A percentile compares a stretch with the other conserved stretches of the same genome.
phyloP scores from a whole-genome alignment of 176 grass and related monocot species.

The Panicum miliaceum region DNA sequence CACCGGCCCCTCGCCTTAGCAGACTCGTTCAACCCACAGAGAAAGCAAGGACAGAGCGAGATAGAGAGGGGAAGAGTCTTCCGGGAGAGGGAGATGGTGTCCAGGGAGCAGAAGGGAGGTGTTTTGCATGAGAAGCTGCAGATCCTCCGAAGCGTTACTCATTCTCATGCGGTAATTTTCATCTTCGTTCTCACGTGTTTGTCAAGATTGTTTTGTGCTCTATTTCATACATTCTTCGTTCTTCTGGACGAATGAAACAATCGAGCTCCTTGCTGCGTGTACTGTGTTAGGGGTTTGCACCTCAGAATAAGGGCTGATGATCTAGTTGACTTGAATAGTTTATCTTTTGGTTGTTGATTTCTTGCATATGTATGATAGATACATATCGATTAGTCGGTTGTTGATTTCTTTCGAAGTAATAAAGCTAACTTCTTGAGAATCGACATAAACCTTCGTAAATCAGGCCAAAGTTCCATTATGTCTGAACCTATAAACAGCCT shows the following conservation, averaged over 20 bases:
- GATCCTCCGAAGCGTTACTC: constrained; percentile 67
- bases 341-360: neutral
- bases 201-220: neutral
- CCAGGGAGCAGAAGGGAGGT: constrained; percentile 60
- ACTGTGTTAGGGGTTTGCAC: neutral
- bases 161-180: constrained; percentile 77
- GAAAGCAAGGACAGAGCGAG: neutral
- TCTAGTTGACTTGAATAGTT: neutral
- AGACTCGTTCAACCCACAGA: neutral
- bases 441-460: neutral
- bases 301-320: neutral
- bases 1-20: neutral
- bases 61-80: neutral
- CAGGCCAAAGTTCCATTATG: neutral
- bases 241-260: neutral
- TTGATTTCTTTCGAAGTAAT: too few species aligned
- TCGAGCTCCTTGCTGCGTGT: neutral
- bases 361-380: neutral
- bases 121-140: constrained; percentile 73
- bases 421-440: neutral
- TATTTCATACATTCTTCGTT: constrained; percentile 18
- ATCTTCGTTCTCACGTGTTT: neutral
- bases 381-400: neutral
- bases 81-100: constrained; percentile 50
- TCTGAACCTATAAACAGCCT: neutral